These are phyloP conservation scores for Hanseniaspora lindneri DNA, from an alignment of 805 yeast species.

Conservation along the genomic window DNA sequence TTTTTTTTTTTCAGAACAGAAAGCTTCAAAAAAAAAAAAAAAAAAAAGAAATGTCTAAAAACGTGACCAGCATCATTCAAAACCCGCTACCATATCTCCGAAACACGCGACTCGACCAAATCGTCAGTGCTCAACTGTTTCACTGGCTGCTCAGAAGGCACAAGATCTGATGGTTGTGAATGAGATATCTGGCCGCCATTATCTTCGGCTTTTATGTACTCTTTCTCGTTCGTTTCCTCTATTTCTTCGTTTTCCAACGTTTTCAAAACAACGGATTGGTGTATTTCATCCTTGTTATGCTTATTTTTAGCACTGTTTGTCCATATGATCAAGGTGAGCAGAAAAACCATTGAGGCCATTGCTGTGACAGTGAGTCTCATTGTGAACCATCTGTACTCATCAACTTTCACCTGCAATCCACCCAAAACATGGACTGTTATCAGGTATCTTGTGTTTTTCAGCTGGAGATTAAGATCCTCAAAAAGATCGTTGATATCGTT, in stretches of 20 bases:
- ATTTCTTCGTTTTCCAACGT: slow-evolving; percentile 13
- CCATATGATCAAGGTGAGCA: slow-evolving; percentile 41
- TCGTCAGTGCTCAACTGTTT: neutral
- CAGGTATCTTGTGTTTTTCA: slow-evolving; percentile 74
- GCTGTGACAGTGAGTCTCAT: slow-evolving; percentile 80
- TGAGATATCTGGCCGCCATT: too few species aligned
- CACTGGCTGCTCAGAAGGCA: too few species aligned
- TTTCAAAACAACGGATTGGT: slow-evolving; percentile 10
- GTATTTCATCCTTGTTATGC: slow-evolving; percentile 22
- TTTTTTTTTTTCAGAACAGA: too few species aligned
- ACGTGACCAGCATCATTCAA: too few species aligned
- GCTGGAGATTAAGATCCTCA: slow-evolving; percentile 50
- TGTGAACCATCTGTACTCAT: slow-evolving; percentile 82
- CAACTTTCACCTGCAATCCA: slow-evolving; percentile 76
- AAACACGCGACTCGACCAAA: neutral
- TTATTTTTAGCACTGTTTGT: slow-evolving; percentile 32
- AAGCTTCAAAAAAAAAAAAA: neutral
- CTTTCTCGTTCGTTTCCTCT: too few species aligned
- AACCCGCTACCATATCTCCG: slow-evolving; percentile 7
- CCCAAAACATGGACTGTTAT: slow-evolving; percentile 72
- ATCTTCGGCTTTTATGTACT: too few species aligned
- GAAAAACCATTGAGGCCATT: slow-evolving; percentile 45
- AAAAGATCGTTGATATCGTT: slow-evolving; percentile 71
- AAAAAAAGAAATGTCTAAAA: neutral
- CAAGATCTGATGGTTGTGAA: too few species aligned